phyloP scores from a whole-genome alignment of 2,329 filamentous ascomycete genomes.

The Penicillium sp. region DNA sequence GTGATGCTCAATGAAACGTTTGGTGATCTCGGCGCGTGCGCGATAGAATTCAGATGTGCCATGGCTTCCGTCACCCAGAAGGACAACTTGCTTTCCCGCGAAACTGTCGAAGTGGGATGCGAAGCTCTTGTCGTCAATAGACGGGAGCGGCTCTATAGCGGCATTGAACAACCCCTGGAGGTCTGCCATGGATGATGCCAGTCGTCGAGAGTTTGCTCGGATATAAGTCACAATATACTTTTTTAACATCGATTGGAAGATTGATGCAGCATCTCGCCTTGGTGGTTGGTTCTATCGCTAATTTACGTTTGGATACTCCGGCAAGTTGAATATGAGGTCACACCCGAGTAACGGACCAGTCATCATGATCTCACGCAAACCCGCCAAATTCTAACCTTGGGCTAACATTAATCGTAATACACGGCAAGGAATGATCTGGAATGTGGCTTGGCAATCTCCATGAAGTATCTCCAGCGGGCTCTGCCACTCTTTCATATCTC shows the following conservation, averaged over 20 bases:
- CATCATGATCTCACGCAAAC: slow-evolving; percentile 33
- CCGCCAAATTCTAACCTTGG: neutral
- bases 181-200: slow-evolving; percentile 24
- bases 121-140: slow-evolving; percentile 37
- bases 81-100: slow-evolving; percentile 41
- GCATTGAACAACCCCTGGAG: slow-evolving; percentile 35
- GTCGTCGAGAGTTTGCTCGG: neutral
- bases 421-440: neutral
- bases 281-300: too few relatives aligned
- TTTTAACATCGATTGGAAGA: neutral
- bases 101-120: slow-evolving; percentile 44
- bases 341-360: slow-evolving; percentile 16
- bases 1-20: slow-evolving; percentile 50
- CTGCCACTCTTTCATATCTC: neutral
- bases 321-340: slow-evolving; percentile 22
- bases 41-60: slow-evolving; percentile 57
- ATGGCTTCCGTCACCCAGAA: slow-evolving; percentile 51
- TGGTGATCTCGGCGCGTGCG: slow-evolving; percentile 53
- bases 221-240: neutral
- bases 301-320: neutral
- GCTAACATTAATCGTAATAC: neutral
- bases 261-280: neutral
- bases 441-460: neutral
- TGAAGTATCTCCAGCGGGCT: neutral
- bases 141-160: slow-evolving; percentile 38